A percentile compares a stretch with the other conserved stretches of the same genome.
Conservation (phyloP, 148 eudicot genomes). For the Rhododendron mucronatum region DNA sequence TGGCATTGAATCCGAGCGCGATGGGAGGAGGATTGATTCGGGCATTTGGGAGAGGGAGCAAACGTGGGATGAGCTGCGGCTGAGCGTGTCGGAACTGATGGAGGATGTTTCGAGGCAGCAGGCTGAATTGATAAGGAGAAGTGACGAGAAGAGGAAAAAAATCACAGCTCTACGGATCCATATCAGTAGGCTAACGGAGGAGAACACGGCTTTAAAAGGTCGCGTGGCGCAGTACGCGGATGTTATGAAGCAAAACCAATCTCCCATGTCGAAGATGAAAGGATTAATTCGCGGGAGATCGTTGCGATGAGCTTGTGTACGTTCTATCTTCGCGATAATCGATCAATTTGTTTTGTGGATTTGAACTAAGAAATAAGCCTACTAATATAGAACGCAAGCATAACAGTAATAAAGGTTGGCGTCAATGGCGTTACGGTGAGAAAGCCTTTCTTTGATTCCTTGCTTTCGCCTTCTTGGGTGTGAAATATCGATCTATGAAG, state of each 20-base stretch:
- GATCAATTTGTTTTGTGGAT: too few relatives aligned
- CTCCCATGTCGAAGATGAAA: constrained; percentile 13
- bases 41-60: not conserved
- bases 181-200: constrained; percentile 5
- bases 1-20: not conserved
- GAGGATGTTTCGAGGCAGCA: constrained; percentile 22
- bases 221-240: not conserved
- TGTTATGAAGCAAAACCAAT: constrained; percentile 8
- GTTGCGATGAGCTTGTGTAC: not conserved
- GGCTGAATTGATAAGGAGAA: constrained; percentile 29
- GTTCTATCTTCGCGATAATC: not conserved
- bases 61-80: constrained; percentile 3
- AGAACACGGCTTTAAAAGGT: constrained; percentile 21
- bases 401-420: too few relatives aligned
- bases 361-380: too few relatives aligned
- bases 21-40: not conserved
- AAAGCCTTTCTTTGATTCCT: too few relatives aligned
- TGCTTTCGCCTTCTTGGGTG: too few relatives aligned
- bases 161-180: constrained; percentile 8
- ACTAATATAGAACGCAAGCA: too few relatives aligned
- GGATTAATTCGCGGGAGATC: not conserved
- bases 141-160: constrained; percentile 24
- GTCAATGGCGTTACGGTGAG: too few relatives aligned
- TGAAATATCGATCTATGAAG: too few relatives aligned
- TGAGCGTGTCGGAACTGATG: constrained; percentile 11